Evolutionary conservation across 352 stramenopile genomes (phyloP), one percentile per base, ranked within the genome.

Genomic region (Globisporangium viniferum): DNA sequence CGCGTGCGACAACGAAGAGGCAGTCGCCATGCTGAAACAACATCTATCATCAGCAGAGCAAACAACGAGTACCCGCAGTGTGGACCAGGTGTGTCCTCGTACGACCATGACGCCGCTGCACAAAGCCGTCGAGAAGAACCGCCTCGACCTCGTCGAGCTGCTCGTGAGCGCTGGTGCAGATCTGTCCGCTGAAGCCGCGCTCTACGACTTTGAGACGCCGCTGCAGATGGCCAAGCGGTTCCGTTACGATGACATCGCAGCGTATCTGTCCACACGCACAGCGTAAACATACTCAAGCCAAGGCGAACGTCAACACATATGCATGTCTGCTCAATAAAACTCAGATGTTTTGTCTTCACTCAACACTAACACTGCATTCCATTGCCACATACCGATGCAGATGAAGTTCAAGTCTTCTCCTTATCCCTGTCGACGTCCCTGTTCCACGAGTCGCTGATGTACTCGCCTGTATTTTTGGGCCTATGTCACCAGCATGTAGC

Each of bases 31-130:
- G 59, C 71, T 55, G n/a, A 63, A 59, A 15, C 59, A 20, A 46
- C 58, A 33, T 20, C 72, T 59, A 44, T 39, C 3, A 39, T 55
- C 22, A 18, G 15, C 7, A 54, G 54, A 20, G 29, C 27, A 67
- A 48, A 55, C 41, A 48, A 15, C 14, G 15, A 48, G 68, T 67
- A 36, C 66, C 4, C 63, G 72, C 60, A 53, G 56, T 27, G 55
- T 91, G 44, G 76, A 85, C 39, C 69, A 71, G 46, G 54, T 87
- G 10, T 91, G 82, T 60, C 1, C 69, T 66, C 82, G 82, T 14
- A 86, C 80, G 18, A 84, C 71, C 39, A 88, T 91, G 80, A 88
- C 82, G 20, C 76, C 78, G n/a, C 39, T 91, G 35, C 82, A 91
- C 63, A 88, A 88, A 68, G 82, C 82, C 7, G 80, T 91, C 49